Base-by-base conservation (phyloP, 495 filamentous ascomycete genomes). In the Penicillium antarcticum region DNA sequence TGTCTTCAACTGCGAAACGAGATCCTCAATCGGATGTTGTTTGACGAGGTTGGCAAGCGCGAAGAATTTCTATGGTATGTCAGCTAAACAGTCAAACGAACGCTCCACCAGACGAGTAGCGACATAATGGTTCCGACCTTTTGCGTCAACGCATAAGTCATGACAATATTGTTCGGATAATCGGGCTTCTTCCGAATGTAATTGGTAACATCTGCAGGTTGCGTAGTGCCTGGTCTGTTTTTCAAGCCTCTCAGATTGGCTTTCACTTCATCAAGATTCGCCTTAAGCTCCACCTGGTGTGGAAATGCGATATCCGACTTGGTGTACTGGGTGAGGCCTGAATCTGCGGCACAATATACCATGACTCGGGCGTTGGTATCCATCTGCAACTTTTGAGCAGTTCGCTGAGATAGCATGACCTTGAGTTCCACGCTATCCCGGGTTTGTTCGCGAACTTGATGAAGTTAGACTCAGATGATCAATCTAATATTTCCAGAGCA, bases 141-240 rank as follows among this genome's bases (percentile, higher is more conserved):
- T 53, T 80, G 76, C 1, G 94, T 98, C 45, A 96, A 75, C 17
- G 94, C 94, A 72, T 96, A 98, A 24, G 91, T 97, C 65, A 98
- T 81, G 9, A 84, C 79, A 46, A 98, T 71, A 29, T 75, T 80
- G 62, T 98, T 97, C 7, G 72, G 66, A 60, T 92, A 95, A 29
- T 77, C 76, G 12, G 81, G 48, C 45, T 80, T 84, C 32, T 86
- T 81, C 17, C 89, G 87, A 17, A 95, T 70, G 52, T 82, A 78
- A 52, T 75, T 74, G 12, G 94, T 97, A 37, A 98, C 86, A 69
- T 98, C 94, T 14, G 87, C 91, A 6, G 94, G 94, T 45, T 87
- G 81, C 26, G 94, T 97, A 24, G 94, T 92, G 19, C 94, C 94
- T 8, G 94, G 87, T 61, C 91, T 92, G 65, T 95, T 96, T 67